Percentiles rank a stretch among this genome's conserved stretches.
Evolutionary conservation across 768 basidiomycete species (phyloP).

Genomic region (Leccinum disarticulatum): DNA sequence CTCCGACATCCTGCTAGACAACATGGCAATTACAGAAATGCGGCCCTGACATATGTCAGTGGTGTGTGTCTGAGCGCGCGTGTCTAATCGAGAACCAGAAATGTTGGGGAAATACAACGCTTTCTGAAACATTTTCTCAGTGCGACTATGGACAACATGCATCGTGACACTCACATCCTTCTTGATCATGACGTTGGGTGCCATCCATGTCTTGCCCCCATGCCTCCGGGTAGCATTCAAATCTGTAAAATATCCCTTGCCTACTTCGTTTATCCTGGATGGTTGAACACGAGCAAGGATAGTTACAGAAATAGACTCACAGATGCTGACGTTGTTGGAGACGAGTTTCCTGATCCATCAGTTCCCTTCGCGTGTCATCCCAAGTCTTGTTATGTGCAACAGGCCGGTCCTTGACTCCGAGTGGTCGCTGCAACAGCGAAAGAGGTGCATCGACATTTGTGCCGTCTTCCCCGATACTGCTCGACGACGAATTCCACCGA

Average conservation of each 20-base stretch:
- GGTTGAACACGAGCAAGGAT: constrained; percentile 1
- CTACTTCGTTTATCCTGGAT: constrained; percentile 56
- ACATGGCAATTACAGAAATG: constrained; percentile 77
- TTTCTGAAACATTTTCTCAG: constrained; percentile 52
- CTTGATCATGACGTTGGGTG: constrained; percentile 82
- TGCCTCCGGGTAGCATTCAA: constrained; percentile 74
- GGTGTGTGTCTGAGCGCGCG: constrained; percentile 61
- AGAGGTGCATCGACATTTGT: constrained; percentile 20
- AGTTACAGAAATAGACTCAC: constrained; percentile 29
- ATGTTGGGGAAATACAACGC: constrained; percentile 91
- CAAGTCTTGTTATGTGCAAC: constrained; percentile 56
- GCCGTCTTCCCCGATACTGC: neutral
- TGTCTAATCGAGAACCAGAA: constrained; percentile 63
- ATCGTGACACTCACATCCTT: constrained; percentile 70
- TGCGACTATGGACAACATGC: neutral
- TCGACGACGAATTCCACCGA: constrained; percentile 25
- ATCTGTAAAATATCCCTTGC: constrained; percentile 89
- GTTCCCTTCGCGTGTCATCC: constrained; percentile 62
- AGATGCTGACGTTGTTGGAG: constrained; percentile 68
- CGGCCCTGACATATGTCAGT: constrained; percentile 74
- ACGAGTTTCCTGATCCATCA: constrained; percentile 69
- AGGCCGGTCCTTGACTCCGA: constrained; percentile 75
- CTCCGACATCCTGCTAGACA: constrained; percentile 87
- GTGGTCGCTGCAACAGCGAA: constrained; percentile 56
- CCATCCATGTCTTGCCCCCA: constrained; percentile 95